Evolutionary conservation across 2,329 filamentous ascomycete genomes (phyloP).

Genomic region (Exophiala alcalophila): DNA sequence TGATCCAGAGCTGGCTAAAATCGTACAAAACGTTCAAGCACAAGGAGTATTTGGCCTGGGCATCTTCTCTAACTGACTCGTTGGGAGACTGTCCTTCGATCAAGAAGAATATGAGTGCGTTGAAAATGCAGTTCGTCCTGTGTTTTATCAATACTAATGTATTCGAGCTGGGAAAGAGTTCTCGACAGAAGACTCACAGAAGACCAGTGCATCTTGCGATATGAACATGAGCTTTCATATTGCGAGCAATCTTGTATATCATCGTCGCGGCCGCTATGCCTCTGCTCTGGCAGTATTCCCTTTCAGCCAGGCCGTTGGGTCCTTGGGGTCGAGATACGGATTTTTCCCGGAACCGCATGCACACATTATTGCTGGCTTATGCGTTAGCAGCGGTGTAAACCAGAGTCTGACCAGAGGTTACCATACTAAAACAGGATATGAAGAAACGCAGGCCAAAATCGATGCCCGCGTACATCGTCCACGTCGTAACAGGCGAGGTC

Average conservation of each 20-base stretch:
- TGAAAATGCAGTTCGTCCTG: too few species aligned
- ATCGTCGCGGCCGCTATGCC: not conserved
- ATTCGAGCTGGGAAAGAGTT: too few species aligned
- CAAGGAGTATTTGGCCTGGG: not conserved
- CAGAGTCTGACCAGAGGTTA: too few species aligned
- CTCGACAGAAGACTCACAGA: not conserved
- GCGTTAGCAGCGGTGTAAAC: too few species aligned
- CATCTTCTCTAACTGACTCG: not conserved
- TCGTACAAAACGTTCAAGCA: not conserved
- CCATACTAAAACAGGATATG: not conserved
- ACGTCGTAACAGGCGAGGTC: too few species aligned
- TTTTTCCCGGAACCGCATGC: not conserved
- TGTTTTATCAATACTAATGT: too few species aligned
- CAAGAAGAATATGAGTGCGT: too few species aligned
- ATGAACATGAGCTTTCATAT: slow-evolving; percentile 1
- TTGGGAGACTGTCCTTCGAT: not conserved
- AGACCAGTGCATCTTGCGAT: not conserved
- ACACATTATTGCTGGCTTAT: not conserved
- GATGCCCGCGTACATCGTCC: too few species aligned
- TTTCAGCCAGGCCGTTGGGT: not conserved
- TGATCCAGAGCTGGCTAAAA: slow-evolving; percentile 1
- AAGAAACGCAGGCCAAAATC: too few species aligned
- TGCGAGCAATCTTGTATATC: not conserved
- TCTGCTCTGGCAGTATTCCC: not conserved
- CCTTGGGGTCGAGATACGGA: not conserved